These are phyloP conservation scores for Lichtheimia corymbifera DNA, from an alignment of 371 early-diverging fungal genomes.

Conservation along the genomic window DNA sequence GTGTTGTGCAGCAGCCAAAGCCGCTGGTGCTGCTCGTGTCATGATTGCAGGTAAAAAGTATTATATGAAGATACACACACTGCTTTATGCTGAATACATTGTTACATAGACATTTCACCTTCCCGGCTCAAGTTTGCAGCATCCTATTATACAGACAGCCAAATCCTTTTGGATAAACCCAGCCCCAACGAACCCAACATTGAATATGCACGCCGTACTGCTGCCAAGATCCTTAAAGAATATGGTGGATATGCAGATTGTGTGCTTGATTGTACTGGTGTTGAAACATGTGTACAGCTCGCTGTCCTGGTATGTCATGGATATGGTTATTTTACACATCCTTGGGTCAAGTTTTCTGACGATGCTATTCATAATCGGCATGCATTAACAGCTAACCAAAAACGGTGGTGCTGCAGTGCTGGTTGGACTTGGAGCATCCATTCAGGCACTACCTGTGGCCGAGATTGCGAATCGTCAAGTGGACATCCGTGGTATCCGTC, in stretches of 20 bases:
- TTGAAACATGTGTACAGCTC: slow-evolving; percentile 54
- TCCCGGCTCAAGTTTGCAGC: slow-evolving; percentile 47
- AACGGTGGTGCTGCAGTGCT: slow-evolving; percentile 46
- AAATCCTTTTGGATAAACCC: slow-evolving; percentile 29
- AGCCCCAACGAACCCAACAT: slow-evolving; percentile 36
- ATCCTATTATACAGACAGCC: slow-evolving; percentile 36
- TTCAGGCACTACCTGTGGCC: slow-evolving; percentile 42
- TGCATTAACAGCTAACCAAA: slow-evolving; percentile 34
- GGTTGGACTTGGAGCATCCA: slow-evolving; percentile 51
- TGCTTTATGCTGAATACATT: too few species aligned
- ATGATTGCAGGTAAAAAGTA: slow-evolving; percentile 32
- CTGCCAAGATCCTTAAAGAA: slow-evolving; percentile 17
- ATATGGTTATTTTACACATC: neutral
- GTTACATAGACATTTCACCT: slow-evolving; percentile 22
- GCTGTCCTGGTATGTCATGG: slow-evolving; percentile 33
- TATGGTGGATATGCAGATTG: slow-evolving; percentile 31
- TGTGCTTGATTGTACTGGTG: slow-evolving; percentile 55
- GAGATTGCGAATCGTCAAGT: slow-evolving; percentile 47
- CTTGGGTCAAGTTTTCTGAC: neutral
- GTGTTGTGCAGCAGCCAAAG: slow-evolving; percentile 49
- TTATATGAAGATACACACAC: too few species aligned
- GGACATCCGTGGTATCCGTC: slow-evolving; percentile 47
- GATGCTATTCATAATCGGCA: neutral
- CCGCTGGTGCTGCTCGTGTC: slow-evolving; percentile 47
- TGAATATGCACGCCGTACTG: slow-evolving; percentile 36